A percentile compares a stretch with the other conserved stretches of the same genome.
Evolutionary conservation across 2,329 filamentous ascomycete genomes (phyloP).

Genomic region (Paracoccidioides lutzii): DNA sequence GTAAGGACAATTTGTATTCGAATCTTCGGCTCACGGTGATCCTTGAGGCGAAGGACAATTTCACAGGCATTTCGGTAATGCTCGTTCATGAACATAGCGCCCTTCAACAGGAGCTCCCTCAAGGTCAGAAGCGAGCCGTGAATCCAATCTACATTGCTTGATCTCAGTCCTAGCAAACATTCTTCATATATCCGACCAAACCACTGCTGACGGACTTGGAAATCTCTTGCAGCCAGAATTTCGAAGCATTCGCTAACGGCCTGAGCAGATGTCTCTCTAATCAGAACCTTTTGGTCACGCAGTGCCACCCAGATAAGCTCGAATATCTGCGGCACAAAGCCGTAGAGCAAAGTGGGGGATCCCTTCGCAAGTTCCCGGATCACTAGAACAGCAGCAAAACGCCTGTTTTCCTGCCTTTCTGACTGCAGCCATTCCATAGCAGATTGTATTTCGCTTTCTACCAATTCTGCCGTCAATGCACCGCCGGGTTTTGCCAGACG

Average conservation of each 20-base stretch:
- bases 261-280: constrained; percentile 81
- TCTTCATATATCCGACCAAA: constrained; percentile 86
- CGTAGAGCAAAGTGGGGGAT: constrained; percentile 89
- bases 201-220: constrained; percentile 73
- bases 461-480: constrained; percentile 84
- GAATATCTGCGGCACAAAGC: constrained; percentile 88
- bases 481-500: constrained; percentile 86
- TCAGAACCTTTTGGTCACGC: constrained; percentile 77
- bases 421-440: constrained; percentile 95
- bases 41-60: constrained; percentile 81
- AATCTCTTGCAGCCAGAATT: constrained; percentile 87
- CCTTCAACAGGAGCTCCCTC: constrained; percentile 84
- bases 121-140: constrained; percentile 90
- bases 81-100: constrained; percentile 98
- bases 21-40: constrained; percentile 79
- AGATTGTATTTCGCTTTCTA: constrained; percentile 93
- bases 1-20: constrained; percentile 79
- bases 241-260: constrained; percentile 91
- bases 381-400: constrained; percentile 85
- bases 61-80: constrained; percentile 88
- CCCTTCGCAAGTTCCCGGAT: constrained; percentile 83
- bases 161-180: constrained; percentile 63
- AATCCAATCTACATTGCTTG: constrained; percentile 70
- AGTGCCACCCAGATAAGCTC: constrained; percentile 94
- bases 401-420: constrained; percentile 80